Evolutionary conservation across 2,329 filamentous ascomycete genomes (phyloP).

Genomic region (Arthrobotrys pseudoclavata): DNA sequence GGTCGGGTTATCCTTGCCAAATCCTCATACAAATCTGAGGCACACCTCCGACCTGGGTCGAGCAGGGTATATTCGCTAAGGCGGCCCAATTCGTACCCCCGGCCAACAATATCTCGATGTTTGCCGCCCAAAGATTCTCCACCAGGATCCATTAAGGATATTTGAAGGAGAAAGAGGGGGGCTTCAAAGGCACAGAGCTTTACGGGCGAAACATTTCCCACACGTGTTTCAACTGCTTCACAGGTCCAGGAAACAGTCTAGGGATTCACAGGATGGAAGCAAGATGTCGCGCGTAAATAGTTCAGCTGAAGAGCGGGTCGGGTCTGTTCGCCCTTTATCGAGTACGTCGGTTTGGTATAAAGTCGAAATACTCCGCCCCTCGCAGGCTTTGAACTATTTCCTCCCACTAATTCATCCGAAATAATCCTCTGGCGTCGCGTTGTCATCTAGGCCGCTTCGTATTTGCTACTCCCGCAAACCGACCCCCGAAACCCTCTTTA

Average conservation of each 20-base stretch:
- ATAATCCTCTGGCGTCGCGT: slow-evolving; percentile 32
- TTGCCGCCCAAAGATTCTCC: slow-evolving; percentile 37
- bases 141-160: slow-evolving; percentile 40
- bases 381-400: slow-evolving; percentile 15
- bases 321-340: slow-evolving; percentile 36
- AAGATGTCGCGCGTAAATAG: slow-evolving; percentile 40
- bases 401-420: slow-evolving; percentile 25
- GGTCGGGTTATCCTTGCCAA: slow-evolving; percentile 34
- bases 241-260: slow-evolving; percentile 14
- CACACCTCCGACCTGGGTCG: slow-evolving; percentile 47
- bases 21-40: slow-evolving; percentile 53
- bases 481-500: slow-evolving; percentile 31
- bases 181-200: slow-evolving; percentile 28
- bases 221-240: slow-evolving; percentile 50
- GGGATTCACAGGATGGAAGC: slow-evolving; percentile 11
- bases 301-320: slow-evolving; percentile 23
- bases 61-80: slow-evolving; percentile 36
- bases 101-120: slow-evolving; percentile 36
- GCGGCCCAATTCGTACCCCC: slow-evolving; percentile 12
- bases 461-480: slow-evolving; percentile 12
- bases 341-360: slow-evolving; percentile 42
- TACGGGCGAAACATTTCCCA: slow-evolving; percentile 51
- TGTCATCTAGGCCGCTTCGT: slow-evolving; percentile 57
- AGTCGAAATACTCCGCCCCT: slow-evolving; percentile 51
- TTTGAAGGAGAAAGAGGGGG: slow-evolving; percentile 28